Evolutionary conservation across 768 basidiomycete species (phyloP).

Genomic region (Goffeauzyma gilvescens): DNA sequence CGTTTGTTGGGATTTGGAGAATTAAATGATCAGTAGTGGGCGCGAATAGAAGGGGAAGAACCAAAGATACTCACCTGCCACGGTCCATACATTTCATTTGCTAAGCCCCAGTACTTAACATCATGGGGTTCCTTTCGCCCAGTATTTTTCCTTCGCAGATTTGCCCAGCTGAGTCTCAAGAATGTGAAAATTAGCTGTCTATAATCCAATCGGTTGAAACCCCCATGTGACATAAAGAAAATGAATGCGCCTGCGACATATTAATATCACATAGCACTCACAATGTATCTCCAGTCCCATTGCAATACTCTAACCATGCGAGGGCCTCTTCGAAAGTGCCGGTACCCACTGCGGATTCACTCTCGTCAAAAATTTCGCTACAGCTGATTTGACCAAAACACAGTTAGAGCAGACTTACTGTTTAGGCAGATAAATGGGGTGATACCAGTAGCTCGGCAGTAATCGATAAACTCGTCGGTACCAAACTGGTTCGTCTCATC

Average conservation of each 20-base stretch:
- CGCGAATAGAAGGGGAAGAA: no score
- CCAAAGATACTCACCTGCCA: no score
- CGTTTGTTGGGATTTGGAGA: no score
- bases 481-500: constrained; percentile 48
- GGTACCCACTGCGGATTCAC: constrained; percentile 37
- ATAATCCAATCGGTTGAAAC: no score
- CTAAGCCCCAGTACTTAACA: constrained; percentile 37
- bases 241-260: no score
- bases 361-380: no score
- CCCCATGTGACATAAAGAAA: no score
- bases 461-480: constrained; percentile 42
- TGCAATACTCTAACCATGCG: constrained; percentile 46
- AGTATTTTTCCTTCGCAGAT: constrained; percentile 41
- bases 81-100: constrained; percentile 39
- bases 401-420: constrained; percentile 33
- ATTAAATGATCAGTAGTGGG: no score
- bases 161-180: constrained; percentile 39
- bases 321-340: constrained; percentile 45
- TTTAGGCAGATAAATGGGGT: constrained; percentile 47
- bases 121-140: constrained; percentile 42
- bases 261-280: no score
- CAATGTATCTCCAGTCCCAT: constrained; percentile 36
- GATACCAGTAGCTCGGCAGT: constrained; percentile 38
- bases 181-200: not conserved
- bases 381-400: not conserved